These are phyloP conservation scores for Carex parvula DNA, from an alignment of 176 grass and related monocot species.

Conservation along the genomic window DNA sequence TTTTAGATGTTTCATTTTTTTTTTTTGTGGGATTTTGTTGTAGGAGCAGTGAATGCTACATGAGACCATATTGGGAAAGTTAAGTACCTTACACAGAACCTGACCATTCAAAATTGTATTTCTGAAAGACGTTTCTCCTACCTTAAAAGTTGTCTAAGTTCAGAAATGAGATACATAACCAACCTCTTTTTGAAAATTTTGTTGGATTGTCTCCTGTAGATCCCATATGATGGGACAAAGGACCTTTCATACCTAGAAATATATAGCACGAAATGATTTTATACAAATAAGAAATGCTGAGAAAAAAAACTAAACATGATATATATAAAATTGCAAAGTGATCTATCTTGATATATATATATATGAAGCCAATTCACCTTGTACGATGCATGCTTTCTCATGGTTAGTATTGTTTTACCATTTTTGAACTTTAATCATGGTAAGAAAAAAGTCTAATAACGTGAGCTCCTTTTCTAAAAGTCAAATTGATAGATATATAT, in stretches of 20 bases:
- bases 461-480: too few relatives aligned
- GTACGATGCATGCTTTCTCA: too few relatives aligned
- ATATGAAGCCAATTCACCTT: too few relatives aligned
- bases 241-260: constrained; percentile 3
- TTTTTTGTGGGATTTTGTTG: background rate
- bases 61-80: background rate
- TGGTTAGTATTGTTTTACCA: too few relatives aligned
- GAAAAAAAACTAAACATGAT: background rate
- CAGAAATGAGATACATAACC: constrained; percentile 25
- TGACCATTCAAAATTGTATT: constrained; percentile 11
- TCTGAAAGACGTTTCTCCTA: constrained; percentile 14
- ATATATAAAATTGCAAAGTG: too few relatives aligned
- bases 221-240: constrained; percentile 15
- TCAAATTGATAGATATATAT: too few relatives aligned
- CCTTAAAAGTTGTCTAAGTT: constrained; percentile 1
- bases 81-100: background rate
- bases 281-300: background rate
- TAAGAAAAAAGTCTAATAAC: too few relatives aligned
- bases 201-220: constrained; percentile 18
- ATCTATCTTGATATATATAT: too few relatives aligned
- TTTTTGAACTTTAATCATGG: too few relatives aligned
- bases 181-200: constrained; percentile 23
- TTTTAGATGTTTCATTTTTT: background rate
- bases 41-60: background rate
- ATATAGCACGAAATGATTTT: background rate